Base-by-base conservation (phyloP, 208 protist genomes). In the Strigomonas culicis region DNA sequence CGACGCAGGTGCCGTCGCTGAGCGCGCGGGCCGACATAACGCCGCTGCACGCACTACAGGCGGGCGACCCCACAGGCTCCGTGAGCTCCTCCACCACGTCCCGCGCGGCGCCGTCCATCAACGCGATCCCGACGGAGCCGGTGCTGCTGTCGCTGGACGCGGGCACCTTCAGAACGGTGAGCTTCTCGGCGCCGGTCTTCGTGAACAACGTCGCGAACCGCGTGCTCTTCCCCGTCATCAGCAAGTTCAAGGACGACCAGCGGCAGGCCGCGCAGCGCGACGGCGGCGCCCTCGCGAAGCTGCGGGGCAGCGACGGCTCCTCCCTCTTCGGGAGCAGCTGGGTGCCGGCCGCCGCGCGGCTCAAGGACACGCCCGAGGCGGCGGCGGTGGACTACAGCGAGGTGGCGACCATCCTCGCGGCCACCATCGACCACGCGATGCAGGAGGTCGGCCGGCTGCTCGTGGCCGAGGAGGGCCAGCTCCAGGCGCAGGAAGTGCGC, bases 161-260 rank as follows among this genome's bases (percentile, higher is more conserved):
- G n/a, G 75, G 75, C 32, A 44, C 80, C 15, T 90, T 94, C 66
- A 80, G 68, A 68, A 63, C 77, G 4, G 64, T 83, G 44, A 76
- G 76, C 50, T 94, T 94, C 67, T 91, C 82, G 44, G 63, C 84
- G 0, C 64, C 88, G 28, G 72, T 71, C 27, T 88, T 94, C 50
- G 82, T 88, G 22, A 94, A 94, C 65, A 90, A 80, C 73, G 66
- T 94, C 10, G 68, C 80, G 1, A 77, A 85, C 52, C 72, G 80
- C 22, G 53, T 91, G 17, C 63, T 94, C 15, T 79, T 80, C 58
- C 77, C 81, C 0, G 43, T 86, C 6, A 36, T 90, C 50, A 46
- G 64, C 39, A 53, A 59, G 17, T 47, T 61, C n/a, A 36, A 57
- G 36, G 66, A 74, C 36, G 32, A 41, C 32, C n/a, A 59, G 46